phyloP scores from a whole-genome alignment of 1,284 basidiomycete genomes.

The Sanghuangporus baumii region DNA sequence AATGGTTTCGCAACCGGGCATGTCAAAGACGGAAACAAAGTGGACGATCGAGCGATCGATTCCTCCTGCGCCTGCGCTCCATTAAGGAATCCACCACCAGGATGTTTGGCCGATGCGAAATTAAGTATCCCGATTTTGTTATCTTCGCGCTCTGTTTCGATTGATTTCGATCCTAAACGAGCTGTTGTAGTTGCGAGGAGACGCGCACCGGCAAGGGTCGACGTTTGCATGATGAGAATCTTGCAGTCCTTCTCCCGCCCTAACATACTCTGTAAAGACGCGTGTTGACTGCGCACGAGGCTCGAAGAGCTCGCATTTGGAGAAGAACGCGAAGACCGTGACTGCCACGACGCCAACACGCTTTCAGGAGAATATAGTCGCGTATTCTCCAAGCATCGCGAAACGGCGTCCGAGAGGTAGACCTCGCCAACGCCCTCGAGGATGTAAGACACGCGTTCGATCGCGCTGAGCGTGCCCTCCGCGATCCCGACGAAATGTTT shows the following conservation, averaged over 20 bases:
- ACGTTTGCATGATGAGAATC: conserved; percentile 14
- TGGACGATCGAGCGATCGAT: conserved; percentile 22
- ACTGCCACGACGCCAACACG: conserved; percentile 33
- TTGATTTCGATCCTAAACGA: not conserved
- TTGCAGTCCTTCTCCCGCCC: conserved; percentile 11
- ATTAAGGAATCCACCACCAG: conserved; percentile 23
- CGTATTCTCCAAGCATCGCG: conserved; percentile 34
- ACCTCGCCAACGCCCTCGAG: conserved; percentile 21
- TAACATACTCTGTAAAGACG: not conserved
- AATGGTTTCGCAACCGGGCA: conserved; percentile 18
- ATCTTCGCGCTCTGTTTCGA: conserved; percentile 15
- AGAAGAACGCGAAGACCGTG: conserved; percentile 8
- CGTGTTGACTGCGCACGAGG: conserved; percentile 29
- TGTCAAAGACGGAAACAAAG: conserved; percentile 20
- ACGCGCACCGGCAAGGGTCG: conserved; percentile 17
- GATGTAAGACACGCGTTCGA: conserved; percentile 26
- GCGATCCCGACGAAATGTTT: conserved; percentile 27
- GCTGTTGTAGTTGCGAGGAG: conserved; percentile 15
- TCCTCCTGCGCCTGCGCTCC: conserved; percentile 24
- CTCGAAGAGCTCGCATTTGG: conserved; percentile 3
- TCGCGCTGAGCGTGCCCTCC: conserved; percentile 26
- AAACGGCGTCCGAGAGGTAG: conserved; percentile 30
- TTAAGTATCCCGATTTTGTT: conserved; percentile 21
- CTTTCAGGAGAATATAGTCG: conserved; percentile 37
- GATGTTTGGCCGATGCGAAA: conserved; percentile 23